These are phyloP conservation scores for Gautieria morchelliformis DNA, from an alignment of 768 basidiomycete species.

Conservation along the genomic window DNA sequence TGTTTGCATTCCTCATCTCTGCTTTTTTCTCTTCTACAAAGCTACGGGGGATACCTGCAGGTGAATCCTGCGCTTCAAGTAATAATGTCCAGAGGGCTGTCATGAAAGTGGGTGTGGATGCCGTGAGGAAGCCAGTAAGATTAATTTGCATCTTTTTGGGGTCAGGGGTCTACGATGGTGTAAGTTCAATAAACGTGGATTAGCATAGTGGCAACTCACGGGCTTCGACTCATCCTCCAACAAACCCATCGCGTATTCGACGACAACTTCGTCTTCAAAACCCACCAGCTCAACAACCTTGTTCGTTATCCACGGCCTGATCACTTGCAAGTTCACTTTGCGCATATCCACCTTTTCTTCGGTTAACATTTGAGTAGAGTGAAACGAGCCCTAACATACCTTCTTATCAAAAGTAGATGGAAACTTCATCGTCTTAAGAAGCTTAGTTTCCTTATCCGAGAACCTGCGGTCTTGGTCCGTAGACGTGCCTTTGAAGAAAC, in stretches of 20 bases:
- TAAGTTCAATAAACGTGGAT: not conserved
- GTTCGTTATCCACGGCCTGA: conserved; percentile 93
- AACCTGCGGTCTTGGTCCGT: conserved; percentile 89
- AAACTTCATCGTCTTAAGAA: conserved; percentile 86
- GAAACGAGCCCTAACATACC: conserved; percentile 25
- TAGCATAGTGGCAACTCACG: conserved; percentile 33
- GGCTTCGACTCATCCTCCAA: conserved; percentile 79
- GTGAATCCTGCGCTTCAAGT: conserved; percentile 85
- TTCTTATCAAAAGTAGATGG: conserved; percentile 85
- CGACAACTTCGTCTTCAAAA: conserved; percentile 93
- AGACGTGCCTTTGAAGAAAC: conserved; percentile 86
- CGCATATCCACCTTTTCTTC: conserved; percentile 74
- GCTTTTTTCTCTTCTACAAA: conserved; percentile 90
- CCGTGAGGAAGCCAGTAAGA: conserved; percentile 85
- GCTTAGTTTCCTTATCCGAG: conserved; percentile 87
- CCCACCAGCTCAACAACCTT: conserved; percentile 85
- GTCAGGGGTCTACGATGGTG: conserved; percentile 60
- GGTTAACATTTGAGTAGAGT: not conserved
- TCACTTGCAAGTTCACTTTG: conserved; percentile 87
- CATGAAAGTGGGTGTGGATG: conserved; percentile 85
- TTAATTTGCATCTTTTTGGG: conserved; percentile 94
- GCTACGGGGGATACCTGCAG: conserved; percentile 81
- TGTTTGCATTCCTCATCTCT: conserved; percentile 68
- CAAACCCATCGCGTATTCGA: conserved; percentile 93
- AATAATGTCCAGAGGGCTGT: conserved; percentile 78